phyloP scores from a whole-genome alignment of 306 rosid species.

The Alnus glutinosa region DNA sequence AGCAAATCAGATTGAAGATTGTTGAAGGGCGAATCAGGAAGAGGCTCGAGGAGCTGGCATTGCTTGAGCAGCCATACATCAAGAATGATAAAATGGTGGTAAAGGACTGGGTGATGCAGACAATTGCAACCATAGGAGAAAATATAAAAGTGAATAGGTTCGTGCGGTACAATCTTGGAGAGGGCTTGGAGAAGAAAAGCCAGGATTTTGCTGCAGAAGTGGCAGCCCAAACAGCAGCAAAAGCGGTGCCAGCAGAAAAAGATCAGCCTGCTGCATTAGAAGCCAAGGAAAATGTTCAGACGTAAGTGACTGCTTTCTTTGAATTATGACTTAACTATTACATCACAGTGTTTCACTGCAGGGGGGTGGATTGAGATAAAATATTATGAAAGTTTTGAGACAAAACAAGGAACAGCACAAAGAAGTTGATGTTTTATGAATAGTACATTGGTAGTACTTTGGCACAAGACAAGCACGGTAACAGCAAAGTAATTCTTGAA shows the following conservation, averaged over 20 bases:
- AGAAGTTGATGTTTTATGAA: not conserved
- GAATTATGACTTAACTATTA: conserved; percentile 11
- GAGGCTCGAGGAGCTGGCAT: conserved; percentile 87
- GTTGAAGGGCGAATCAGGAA: conserved; percentile 94
- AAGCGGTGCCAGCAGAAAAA: conserved; percentile 46
- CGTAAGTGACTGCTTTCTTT: conserved; percentile 52
- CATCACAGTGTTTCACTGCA: not conserved
- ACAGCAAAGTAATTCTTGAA: not conserved
- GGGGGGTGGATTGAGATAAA: conserved; percentile 15
- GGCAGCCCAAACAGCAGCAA: conserved; percentile 94
- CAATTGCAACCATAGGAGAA: conserved; percentile 92
- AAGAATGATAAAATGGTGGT: conserved; percentile 83
- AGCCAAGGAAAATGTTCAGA: conserved; percentile 58
- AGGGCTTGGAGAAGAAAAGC: conserved; percentile 95
- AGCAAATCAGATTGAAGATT: conserved; percentile 86
- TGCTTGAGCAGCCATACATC: conserved; percentile 95
- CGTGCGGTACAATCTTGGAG: conserved; percentile 92
- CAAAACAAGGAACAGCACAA: not conserved
- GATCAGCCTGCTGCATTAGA: conserved; percentile 56
- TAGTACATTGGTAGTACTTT: not conserved
- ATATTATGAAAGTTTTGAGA: conserved; percentile 8
- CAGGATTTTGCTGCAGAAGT: conserved; percentile 99
- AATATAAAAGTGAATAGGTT: conserved; percentile 93
- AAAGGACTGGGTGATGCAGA: conserved; percentile 92
- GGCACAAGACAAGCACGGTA: not conserved